Evolutionary conservation across 495 filamentous ascomycete genomes (phyloP).

Genomic region (Pyrenopolyporus hunteri): DNA sequence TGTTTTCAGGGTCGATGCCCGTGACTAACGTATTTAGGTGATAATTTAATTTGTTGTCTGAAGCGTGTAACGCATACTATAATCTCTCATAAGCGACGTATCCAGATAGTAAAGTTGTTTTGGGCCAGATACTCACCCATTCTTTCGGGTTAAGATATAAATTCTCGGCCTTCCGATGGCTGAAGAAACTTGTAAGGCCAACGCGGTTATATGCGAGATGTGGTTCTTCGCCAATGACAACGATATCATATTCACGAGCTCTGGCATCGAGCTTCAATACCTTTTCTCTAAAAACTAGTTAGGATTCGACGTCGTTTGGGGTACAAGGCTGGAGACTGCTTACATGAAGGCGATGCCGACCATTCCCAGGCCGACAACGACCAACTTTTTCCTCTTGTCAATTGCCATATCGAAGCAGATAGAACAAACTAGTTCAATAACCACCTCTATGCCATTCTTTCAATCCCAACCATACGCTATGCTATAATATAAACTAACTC

Average conservation of each 20-base stretch:
- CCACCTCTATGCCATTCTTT: slow-evolving; percentile 29
- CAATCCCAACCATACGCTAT: slow-evolving; percentile 14
- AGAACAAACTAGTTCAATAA: neutral
- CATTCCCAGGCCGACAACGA: slow-evolving; percentile 94
- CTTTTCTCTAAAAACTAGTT: slow-evolving; percentile 70
- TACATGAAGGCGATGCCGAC: slow-evolving; percentile 94
- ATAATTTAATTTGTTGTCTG: slow-evolving; percentile 74
- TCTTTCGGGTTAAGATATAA: slow-evolving; percentile 86
- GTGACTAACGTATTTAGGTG: slow-evolving; percentile 84
- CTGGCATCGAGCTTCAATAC: slow-evolving; percentile 84
- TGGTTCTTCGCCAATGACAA: slow-evolving; percentile 91
- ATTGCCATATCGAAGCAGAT: slow-evolving; percentile 39
- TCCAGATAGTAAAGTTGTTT: neutral
- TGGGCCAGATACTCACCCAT: slow-evolving; percentile 67
- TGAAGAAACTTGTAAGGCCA: slow-evolving; percentile 92
- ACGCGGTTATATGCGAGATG: slow-evolving; percentile 96
- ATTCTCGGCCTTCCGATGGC: slow-evolving; percentile 87
- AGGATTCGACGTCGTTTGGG: slow-evolving; percentile 68
- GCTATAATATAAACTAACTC: neutral
- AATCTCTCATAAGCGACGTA: neutral
- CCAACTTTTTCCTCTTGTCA: slow-evolving; percentile 68
- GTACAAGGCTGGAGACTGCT: slow-evolving; percentile 37
- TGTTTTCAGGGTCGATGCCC: slow-evolving; percentile 66
- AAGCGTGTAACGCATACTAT: slow-evolving; percentile 43
- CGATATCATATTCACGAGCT: slow-evolving; percentile 77